Evolutionary conservation across 108 stramenopile genomes (phyloP), one percentile per base, ranked within the genome.

Genomic region (Skeletonema tropicum): DNA sequence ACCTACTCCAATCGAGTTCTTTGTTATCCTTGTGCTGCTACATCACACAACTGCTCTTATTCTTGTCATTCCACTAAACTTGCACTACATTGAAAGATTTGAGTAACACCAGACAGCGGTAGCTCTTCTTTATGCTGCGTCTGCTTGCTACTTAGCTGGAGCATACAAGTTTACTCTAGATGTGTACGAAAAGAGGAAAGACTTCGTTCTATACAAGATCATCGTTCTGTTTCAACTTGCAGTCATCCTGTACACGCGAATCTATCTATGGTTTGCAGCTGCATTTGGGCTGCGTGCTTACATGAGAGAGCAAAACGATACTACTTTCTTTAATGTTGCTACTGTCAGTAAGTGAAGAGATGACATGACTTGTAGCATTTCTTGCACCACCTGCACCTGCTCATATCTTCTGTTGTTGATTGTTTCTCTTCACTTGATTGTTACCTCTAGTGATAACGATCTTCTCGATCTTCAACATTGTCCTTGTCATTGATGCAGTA

Each of bases 71-170:
- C 60, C 60, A 3, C 30, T 61, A 5, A 61, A 61, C 30, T n/a
- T 61, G 30, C 21, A n/a, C 60, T 61, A 61, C 9, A 15, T 35
- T 6, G 15, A 61, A 7, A 31, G 60, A 35, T 61, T n/a, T 35
- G 60, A 61, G 36, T 61, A 61, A 0, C 60, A 61, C 60, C 60
- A 61, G 80, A 57, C 65, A 25, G 65, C 49, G 12, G 65, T 66
- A 41, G 48, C 65, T 5, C 65, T 66, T 48, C 65, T 66, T 12
- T 6, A 11, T 13, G 65, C 65, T 25, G 65, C 49, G 48, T 66
- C 65, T 3, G 5, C 12, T 6, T 66, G 65, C 52, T 66, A 52
- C 65, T 13, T 25, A 14, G 65, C 65, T 26, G 65, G 65, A 0
- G 26, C 30, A 26, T 66, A 57, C 52, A 66, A 66, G 21, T 66